Evolutionary conservation across 2,329 filamentous ascomycete species (phyloP), one percentile per base, ranked within the genome.

Genomic region (Plectosphaerella sp.): DNA sequence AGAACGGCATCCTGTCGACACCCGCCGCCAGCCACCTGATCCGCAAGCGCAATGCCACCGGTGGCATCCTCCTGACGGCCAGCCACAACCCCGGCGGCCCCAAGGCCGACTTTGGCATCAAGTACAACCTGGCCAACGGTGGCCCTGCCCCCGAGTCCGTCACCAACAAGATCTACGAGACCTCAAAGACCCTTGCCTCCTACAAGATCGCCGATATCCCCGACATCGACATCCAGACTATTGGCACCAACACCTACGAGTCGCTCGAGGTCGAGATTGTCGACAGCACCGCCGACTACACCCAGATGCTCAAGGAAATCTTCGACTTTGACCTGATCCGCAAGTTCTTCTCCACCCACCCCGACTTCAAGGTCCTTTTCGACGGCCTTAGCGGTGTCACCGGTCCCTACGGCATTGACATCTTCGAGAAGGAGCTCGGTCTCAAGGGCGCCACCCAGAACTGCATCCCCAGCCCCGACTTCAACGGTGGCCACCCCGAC

Each of bases 41-140:
- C 68, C 87, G 94, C 64, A 92, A 96, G 76, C 84, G 89, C 67
- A 89, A 94, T 73, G 94, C 94, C 54, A 99, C 94, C 16, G 94
- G 94, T 66, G 94, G 94, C 68, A 99, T 99, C 65, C 80, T 99
- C 55, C 78, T 99, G 73, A 99, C 94, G 57, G 94, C 94, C 62
- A 96, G 91, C 71, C 94, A 99, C 80, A 99, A 99, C 77, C 92
- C 94, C 55, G 94, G 94, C 72, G 94, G 92, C 49, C 94, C 94
- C 57, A 88, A 84, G 62, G 88, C 94, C 69, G 94, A 99, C 74
- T 99, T 99, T 64, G 94, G 94, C 63, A 99, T 99, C 86, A 99
- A 99, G 79, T 99, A 99, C 83, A 99, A 99, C 80, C 80, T 99
- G 54, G 80, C 91, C 70, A 97, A 99, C 67, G 94, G 94, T 63